phyloP scores from a whole-genome alignment of 495 filamentous ascomycete genomes.

The Tuber aestivum region DNA sequence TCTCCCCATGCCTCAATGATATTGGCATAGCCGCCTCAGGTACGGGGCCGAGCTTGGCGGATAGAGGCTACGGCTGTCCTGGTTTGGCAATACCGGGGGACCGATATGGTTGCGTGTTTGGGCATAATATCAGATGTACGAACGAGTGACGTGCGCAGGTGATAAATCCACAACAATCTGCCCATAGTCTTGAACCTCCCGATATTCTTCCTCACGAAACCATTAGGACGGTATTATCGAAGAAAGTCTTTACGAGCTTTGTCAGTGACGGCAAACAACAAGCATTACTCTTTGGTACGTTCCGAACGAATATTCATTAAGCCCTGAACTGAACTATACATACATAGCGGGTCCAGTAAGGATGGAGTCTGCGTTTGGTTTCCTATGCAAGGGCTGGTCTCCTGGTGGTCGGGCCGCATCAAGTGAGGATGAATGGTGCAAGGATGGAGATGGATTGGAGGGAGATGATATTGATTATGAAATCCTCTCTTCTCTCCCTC shows the following conservation, averaged over 20 bases:
- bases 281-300: neutral
- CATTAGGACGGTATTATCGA: neutral
- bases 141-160: neutral
- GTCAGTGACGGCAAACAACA: neutral
- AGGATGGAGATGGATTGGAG: neutral
- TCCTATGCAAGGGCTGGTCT: neutral
- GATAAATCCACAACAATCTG: neutral
- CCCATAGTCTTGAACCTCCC: neutral
- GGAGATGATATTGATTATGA: neutral
- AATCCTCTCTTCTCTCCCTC: neutral
- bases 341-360: neutral
- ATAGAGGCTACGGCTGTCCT: neutral
- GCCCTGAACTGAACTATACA: neutral
- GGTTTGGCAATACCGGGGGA: neutral
- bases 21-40: neutral
- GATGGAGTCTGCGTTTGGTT: neutral
- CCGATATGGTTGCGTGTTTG: neutral
- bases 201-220: neutral
- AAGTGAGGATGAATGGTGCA: neutral
- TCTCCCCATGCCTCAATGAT: neutral
- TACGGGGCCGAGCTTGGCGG: neutral
- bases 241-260: neutral
- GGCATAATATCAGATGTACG: neutral
- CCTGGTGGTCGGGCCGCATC: neutral
- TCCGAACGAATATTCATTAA: neutral